Evolutionary conservation across 805 yeast species (phyloP).

Genomic region (Wickerhamiella slavikovae): DNA sequence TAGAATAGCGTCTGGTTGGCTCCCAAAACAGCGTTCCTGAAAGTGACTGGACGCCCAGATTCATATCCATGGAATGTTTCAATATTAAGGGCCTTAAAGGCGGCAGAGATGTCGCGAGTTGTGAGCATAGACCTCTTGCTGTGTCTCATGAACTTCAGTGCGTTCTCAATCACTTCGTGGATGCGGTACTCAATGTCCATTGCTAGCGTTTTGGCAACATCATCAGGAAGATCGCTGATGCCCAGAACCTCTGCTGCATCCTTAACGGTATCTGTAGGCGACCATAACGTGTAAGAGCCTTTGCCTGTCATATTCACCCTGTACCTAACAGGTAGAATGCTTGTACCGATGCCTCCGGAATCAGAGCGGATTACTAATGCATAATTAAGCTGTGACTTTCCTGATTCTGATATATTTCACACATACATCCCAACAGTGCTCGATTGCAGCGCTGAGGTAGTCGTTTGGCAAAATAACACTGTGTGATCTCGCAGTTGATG

Average conservation of each 20-base stretch:
- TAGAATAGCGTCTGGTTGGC: constrained; percentile 89
- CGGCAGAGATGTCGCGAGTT: constrained; percentile 63
- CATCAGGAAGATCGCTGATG: constrained; percentile 53
- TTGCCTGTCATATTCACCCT: constrained; percentile 13
- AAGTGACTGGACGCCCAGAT: constrained; percentile 39
- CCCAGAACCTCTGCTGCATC: constrained; percentile 93
- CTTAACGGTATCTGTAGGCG: constrained; percentile 88
- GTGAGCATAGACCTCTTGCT: constrained; percentile 65
- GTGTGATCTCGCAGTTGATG: too few species aligned
- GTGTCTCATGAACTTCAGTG: constrained; percentile 89
- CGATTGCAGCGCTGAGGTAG: too few species aligned
- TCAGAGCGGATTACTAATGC: too few species aligned
- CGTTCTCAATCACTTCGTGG: constrained; percentile 88
- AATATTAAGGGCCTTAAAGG: constrained; percentile 66
- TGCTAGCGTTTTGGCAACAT: constrained; percentile 82
- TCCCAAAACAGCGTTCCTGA: constrained; percentile 71
- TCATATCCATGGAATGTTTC: constrained; percentile 44
- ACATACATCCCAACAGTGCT: too few species aligned
- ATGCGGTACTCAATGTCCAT: constrained; percentile 99
- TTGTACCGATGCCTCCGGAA: background rate
- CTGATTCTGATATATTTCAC: too few species aligned
- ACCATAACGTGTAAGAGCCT: constrained; percentile 81
- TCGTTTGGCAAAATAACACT: too few species aligned
- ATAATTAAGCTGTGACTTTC: too few species aligned
- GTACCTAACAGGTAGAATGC: background rate